phyloP scores from a whole-genome alignment of 306 rosid genomes.

The Hippophae rhamnoides region DNA sequence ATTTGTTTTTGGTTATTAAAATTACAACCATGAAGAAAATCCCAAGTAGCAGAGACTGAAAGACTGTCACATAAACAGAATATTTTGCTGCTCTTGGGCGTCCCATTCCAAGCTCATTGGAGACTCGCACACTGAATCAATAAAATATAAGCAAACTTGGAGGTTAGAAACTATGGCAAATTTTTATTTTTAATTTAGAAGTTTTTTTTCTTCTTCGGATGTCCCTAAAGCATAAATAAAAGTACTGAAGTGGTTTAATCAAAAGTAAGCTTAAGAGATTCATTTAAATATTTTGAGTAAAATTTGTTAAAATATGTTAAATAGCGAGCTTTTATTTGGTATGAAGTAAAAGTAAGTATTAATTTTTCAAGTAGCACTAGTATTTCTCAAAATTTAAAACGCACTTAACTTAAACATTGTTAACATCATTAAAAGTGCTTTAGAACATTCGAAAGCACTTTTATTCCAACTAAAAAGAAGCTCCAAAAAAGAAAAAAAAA shows the following conservation, averaged over 20 bases:
- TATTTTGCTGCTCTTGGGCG: slow-evolving; percentile 74
- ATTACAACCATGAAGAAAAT: slow-evolving; percentile 22
- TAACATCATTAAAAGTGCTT: too few relatives aligned
- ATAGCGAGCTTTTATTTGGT: not conserved
- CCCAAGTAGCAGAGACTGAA: slow-evolving; percentile 32
- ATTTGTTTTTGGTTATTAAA: slow-evolving; percentile 15
- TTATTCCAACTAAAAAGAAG: too few relatives aligned
- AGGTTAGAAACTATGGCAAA: not conserved
- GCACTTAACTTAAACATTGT: not conserved
- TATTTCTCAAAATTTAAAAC: not conserved
- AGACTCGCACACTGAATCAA: slow-evolving; percentile 41
- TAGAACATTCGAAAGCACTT: not conserved
- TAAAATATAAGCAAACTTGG: not conserved
- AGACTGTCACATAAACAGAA: slow-evolving; percentile 53
- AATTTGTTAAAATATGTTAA: not conserved
- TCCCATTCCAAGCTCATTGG: slow-evolving; percentile 67
- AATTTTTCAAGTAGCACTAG: not conserved
- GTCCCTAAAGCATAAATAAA: too few relatives aligned
- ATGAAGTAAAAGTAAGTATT: not conserved
- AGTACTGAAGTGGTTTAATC: too few relatives aligned
- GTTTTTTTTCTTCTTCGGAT: too few relatives aligned
- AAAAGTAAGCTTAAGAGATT: too few relatives aligned
- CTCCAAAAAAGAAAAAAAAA: not conserved
- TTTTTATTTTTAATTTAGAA: too few relatives aligned
- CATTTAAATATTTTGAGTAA: not conserved